Evolutionary conservation across 1,284 basidiomycete species (phyloP).

Genomic region (Cystobasidium slooffiae): DNA sequence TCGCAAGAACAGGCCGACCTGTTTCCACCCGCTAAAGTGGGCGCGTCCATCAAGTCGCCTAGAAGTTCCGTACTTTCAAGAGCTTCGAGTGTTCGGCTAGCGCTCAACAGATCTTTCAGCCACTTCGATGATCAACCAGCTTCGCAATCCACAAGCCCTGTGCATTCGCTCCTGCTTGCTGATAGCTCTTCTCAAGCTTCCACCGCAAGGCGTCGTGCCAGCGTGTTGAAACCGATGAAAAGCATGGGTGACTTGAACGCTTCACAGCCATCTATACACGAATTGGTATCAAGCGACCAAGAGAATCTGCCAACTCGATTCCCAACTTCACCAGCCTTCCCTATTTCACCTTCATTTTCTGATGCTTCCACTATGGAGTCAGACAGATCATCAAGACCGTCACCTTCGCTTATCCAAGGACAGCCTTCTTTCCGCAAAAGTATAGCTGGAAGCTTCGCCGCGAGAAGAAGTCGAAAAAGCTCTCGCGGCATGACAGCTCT

Average conservation of each 20-base stretch:
- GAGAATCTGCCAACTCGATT: constrained; percentile 1
- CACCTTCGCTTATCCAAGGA: neutral
- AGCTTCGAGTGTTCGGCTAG: constrained; percentile 13
- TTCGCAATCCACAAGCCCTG: constrained; percentile 26
- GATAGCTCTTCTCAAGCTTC: constrained; percentile 26
- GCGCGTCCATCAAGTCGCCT: constrained; percentile 2
- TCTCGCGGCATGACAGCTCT: constrained; percentile 23
- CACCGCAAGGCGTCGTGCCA: constrained; percentile 25
- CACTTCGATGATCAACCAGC: neutral
- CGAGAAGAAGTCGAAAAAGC: constrained; percentile 6
- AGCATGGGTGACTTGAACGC: constrained; percentile 34
- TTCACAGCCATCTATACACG: constrained; percentile 32
- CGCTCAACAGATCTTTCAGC: constrained; percentile 6
- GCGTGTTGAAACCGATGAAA: constrained; percentile 34
- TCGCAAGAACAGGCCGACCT: constrained; percentile 12
- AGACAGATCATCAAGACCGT: constrained; percentile 3
- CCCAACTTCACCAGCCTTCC: constrained; percentile 1
- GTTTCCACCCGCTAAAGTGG: neutral
- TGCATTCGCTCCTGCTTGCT: constrained; percentile 37
- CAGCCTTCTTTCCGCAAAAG: constrained; percentile 12
- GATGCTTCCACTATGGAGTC: constrained; percentile 14
- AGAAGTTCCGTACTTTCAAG: constrained; percentile 24
- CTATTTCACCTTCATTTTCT: constrained; percentile 10
- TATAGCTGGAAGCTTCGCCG: constrained; percentile 14
- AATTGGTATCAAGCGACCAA: constrained; percentile 1